Evolutionary conservation across 495 filamentous ascomycete genomes (phyloP).

Genomic region (Penicillium maclennaniae): DNA sequence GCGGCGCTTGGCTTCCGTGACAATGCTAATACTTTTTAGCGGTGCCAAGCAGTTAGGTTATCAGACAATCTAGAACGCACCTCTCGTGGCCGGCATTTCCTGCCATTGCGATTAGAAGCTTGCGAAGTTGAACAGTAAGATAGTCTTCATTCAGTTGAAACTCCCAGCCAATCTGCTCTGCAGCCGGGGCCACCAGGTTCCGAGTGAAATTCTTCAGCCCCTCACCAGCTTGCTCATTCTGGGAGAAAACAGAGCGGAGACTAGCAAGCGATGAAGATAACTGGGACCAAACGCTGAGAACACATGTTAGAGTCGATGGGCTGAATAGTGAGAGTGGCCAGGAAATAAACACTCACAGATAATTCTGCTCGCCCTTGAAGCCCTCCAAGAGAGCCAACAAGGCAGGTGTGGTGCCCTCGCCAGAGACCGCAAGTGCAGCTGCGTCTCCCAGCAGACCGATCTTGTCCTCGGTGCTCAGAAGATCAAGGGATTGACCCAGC

Average conservation of each 20-base stretch:
- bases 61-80: conserved; percentile 40
- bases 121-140: conserved; percentile 73
- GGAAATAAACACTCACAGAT: conserved; percentile 50
- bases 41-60: background rate
- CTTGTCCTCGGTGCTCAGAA: conserved; percentile 80
- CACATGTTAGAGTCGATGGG: conserved; percentile 16
- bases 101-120: conserved; percentile 71
- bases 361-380: conserved; percentile 75
- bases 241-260: conserved; percentile 61
- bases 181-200: conserved; percentile 64
- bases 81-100: conserved; percentile 67
- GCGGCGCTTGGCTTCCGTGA: conserved; percentile 64
- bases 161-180: conserved; percentile 82
- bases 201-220: conserved; percentile 72
- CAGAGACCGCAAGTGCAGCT: conserved; percentile 84
- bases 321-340: background rate
- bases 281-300: conserved; percentile 71
- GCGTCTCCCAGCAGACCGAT: conserved; percentile 88
- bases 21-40: conserved; percentile 48
- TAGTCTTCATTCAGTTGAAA: conserved; percentile 72
- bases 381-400: conserved; percentile 76
- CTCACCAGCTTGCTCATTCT: conserved; percentile 51
- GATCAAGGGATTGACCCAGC: conserved; percentile 68
- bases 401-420: conserved; percentile 73
- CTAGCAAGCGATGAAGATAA: conserved; percentile 66